Base-by-base conservation (phyloP, 495 filamentous ascomycete species). In the Thermothielavioides terrestris region DNA sequence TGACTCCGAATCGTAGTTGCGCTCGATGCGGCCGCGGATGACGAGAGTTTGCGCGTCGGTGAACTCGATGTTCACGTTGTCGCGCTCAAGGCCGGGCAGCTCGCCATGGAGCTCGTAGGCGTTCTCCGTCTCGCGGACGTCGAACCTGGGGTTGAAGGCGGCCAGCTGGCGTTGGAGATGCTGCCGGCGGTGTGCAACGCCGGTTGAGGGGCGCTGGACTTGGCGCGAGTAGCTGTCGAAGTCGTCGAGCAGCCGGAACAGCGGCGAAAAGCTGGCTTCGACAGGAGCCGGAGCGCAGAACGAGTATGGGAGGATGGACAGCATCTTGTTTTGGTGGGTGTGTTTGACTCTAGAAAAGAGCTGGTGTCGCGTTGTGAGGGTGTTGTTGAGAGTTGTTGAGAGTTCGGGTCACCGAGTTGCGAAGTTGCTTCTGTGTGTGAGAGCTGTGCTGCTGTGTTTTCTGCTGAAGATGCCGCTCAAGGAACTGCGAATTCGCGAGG, bases 81-180 rank as follows among this genome's bases (percentile, higher is more conserved):
- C 78, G 60, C 87, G 84, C 41, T 86, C 77, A 39, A 89, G 74
- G 32, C 91, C 91, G 0, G 91, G 88, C 0, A 95, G 77, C 66
- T 95, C 91, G 57, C 89, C 89, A 58, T 92, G 81, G 2, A 97
- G 81, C 57, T 89, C 77, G 66, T 91, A 97, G 56, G 62, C 63
- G 12, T 80, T 60, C 35, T 76, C 70, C 2, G 72, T 65, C 68
- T 95, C 89, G 49, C 77, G 76, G 38, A 94, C 75, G 61, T 96
- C 90, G 68, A 96, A 95, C 52, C 79, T 56, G 45, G 63, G 63
- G 37, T 17, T 54, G 61, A 64, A 58, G 42, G 37, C 41, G 38
- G 52, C 67, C 25, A 20, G 42, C 65, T 52, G 58, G 22, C 50
- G 31, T 44, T 56, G 57, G 30, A 58, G 46, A 50, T 46, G 35